Evolutionary conservation across 1,284 basidiomycete species (phyloP), one percentile per base, ranked within the genome.

Genomic region (Trametes polyzona): DNA sequence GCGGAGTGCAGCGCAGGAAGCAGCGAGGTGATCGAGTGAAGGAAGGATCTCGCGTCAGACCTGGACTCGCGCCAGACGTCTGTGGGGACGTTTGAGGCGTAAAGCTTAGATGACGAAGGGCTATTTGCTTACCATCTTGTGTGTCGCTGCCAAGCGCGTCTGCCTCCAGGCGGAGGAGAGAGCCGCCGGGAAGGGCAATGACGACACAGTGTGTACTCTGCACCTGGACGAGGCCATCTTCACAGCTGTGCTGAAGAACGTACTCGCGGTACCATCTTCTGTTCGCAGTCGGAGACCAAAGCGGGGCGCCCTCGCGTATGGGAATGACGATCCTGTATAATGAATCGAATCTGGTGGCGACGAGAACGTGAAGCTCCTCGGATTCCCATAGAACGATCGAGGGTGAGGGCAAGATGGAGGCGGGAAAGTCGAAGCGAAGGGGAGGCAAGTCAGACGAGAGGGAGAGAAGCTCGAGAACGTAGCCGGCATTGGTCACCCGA

Each of bases 311-410:
- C 47, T 73, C 72, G 46, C 76, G 76, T n/a, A 88, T 65, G 5
- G 90, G 86, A 51, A 96, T 77, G 1, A 86, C 80, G 32, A 96
- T 66, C 32, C 90, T 83, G 71, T 90, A 93, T n/a, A 96, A 76
- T 12, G 90, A 89, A 5, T 89, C 89, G 8, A 78, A 76, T 43
- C 79, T 73, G 0, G 92, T 91, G 24, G 91, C 79, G 0, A 84
- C 85, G 35, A 94, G 67, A 16, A 96, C 70, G 69, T 93, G 89
- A 8, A 96, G 73, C 64, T 87, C 82, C 9, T 81, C 75, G 6
- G 80, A 75, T 37, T 83, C 76, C 67, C 80, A 86, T 14, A 87
- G 69, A 58, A 90, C 79, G 52, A 94, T 71, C 27, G 83, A 80
- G 6, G 92, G 91, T 35, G 79, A 76, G 19, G 88, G 79, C 8